Base-by-base conservation (phyloP, 352 stramenopile species). In the Phytophthora syringae region DNA sequence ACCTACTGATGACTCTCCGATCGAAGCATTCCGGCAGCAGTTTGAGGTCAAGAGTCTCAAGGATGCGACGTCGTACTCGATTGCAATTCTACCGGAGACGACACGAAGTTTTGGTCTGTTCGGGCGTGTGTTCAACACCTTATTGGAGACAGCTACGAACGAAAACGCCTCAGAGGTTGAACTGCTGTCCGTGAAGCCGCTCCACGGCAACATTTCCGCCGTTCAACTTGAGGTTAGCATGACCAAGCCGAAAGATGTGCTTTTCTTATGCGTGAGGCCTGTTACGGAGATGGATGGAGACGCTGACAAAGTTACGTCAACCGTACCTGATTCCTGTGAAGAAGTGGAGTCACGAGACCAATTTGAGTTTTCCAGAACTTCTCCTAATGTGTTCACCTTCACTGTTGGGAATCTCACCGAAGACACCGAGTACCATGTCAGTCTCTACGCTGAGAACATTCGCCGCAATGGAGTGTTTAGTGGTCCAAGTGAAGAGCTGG, bases 21-120 rank as follows among this genome's bases (percentile, higher is more conserved):
- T 37, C 20, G 37, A 58, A 52, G 15, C 65, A 44, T 73, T 76
- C 37, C 55, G 51, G 25, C 25, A 72, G 5, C 25, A 64, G 5
- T 82, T 88, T 50, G 34, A 75, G 9, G 66, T 94, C 45, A 54
- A 61, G 2, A 76, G 59, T 7, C 71, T 94, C 2, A 32, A 57
- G 2, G 84, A 90, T 24, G 67, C 72, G 25, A 82, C 82, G 0
- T 36, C 64, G 13, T 93, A 94, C 51, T 63, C 63, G 15, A 63
- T 95, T 37, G 67, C 70, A 22, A 32, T 95, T 10, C 63, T 95
- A 27, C 68, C 85, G 2, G 85, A 95, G 30, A 94, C 87, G 0
- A 71, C 71, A 16, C 59, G 54, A 5, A 95, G 87, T 42, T 71
- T 79, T 57, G 85, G 87, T 2, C 70, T 93, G 13, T 89, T 90